Base-by-base conservation (phyloP, 805 yeast species). In the Wickerhamiella spandovensis region DNA sequence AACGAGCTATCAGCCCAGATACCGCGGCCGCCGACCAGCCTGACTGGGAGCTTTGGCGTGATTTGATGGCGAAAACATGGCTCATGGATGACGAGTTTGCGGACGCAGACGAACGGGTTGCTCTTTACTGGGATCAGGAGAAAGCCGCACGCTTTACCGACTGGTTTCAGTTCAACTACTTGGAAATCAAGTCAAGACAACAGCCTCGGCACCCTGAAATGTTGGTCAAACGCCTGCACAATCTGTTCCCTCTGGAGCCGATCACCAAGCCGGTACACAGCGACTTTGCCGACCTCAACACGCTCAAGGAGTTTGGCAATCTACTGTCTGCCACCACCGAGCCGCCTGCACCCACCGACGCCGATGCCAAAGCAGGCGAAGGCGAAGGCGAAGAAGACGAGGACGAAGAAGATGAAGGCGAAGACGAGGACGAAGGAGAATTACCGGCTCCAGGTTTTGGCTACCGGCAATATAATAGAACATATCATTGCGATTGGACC, bases 101-200 rank as follows among this genome's bases (percentile, higher is more conserved):
- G 1, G 61, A 59, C 1, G 61, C 67, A 0, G 58, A 62, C 2
- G 65, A 66, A 9, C 50, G 61, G 5, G 72, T 71, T 15, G 58
- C 79, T 3, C 47, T 70, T 10, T 60, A 63, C 13, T 78, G 86
- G 82, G 65, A 70, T 42, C 72, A 72, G n/a, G 68, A 68, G 9
- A 62, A 28, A 20, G 23, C 53, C 20, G 41, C 50, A 10, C 48
- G 39, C 9, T 46, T 46, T 17, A 38, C 35, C 13, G 45, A 44
- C 17, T 37, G 25, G 46, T 44, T 28, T 38, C 35, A 44, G 37
- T 25, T 23, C 18, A 18, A n/a, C 15, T 20, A 44, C n/a, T 3
- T 24, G 12, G 21, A 17, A 13, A 44, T 18, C 12, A 10, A 10
- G 13, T 18, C n/a, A 2, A 23, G 43, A 9, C n/a, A 28, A 13